Base-by-base conservation (phyloP, 257 asterid genomes). In the Verbena officinalis region DNA sequence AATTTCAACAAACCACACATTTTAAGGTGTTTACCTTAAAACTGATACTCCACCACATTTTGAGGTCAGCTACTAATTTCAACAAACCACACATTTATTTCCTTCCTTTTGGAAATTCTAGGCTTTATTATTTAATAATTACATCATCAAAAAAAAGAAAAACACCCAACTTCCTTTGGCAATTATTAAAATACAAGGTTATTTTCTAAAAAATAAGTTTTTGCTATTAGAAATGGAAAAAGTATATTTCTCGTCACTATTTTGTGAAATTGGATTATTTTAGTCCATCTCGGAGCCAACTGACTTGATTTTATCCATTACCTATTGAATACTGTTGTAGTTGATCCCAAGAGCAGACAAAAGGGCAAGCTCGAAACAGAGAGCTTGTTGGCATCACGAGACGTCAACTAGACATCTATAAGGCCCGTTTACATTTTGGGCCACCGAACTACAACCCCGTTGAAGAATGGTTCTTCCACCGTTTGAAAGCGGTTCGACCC, bases 381-480 rank as follows among this genome's bases (percentile, higher is more conserved):
- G 86, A 86, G 81, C 83, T 78, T 94, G 70, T 62, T 90, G 65
- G 76, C 61, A 52, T 80, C 90, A 59, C 75, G 85, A 9, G 95
- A 52, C 13, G 93, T 94, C 64, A 94, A 90, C 76, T 94, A 90
- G 95, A 94, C 97, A 34, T 88, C 97, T 14, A 6, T 94, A 4
- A 86, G 97, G 80, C 99, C 99, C 12, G 99, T 94, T 53, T 94
- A 94, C 75, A 94, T 94, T 52, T 94, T 17, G 97, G 97, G 11
- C 97, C 99, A 17, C 74, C 88, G 71, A 94, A 94, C 87, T 94
- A 94, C 81, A 94, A 94, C 77, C 97, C 99, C 0, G 96, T 94
- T 9, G 99, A 94, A 72, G 97, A 94, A 43, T 90, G 99, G 99
- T 94, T 94, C 88, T 94, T 94, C 87, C 99, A 94, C 85, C 82